Evolutionary conservation across 306 rosid species (phyloP).

Genomic region (Vigna angularis): DNA sequence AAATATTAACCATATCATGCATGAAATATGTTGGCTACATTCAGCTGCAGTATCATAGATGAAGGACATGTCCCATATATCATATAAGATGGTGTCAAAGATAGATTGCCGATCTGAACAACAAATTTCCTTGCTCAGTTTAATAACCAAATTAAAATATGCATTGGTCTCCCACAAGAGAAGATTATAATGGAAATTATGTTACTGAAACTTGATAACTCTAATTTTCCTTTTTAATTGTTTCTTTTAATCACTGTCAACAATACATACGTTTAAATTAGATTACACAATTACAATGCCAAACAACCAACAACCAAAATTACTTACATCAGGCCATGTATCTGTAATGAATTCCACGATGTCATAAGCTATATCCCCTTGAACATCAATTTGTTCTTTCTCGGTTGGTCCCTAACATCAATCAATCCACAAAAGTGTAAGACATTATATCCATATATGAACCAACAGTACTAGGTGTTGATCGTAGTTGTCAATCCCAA

Average conservation of each 20-base stretch:
- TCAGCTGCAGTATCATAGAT: not conserved
- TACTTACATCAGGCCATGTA: constrained; percentile 92
- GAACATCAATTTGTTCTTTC: constrained; percentile 99
- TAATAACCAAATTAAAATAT: constrained; percentile 32
- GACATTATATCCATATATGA: constrained; percentile 35
- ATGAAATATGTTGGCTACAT: constrained; percentile 1
- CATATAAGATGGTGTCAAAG: constrained; percentile 8
- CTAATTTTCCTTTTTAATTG: not conserved
- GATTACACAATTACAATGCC: not conserved
- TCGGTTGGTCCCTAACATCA: constrained; percentile 93
- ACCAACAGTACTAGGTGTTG: constrained; percentile 6
- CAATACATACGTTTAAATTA: constrained; percentile 4
- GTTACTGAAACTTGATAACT: constrained; percentile 8
- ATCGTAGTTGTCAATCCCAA: constrained; percentile 5
- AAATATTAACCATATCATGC: not conserved
- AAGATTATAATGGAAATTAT: constrained; percentile 8
- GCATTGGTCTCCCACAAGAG: not conserved
- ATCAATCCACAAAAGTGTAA: constrained; percentile 43
- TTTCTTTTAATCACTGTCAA: not conserved
- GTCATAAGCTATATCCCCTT: constrained; percentile 95
- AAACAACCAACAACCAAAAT: constrained; percentile 24
- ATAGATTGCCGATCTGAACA: constrained; percentile 4
- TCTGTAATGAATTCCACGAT: constrained; percentile 94
- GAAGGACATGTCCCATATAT: constrained; percentile 32
- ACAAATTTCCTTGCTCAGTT: not conserved